phyloP scores from a whole-genome alignment of 192 early-diverging fungal genomes.

The Phycomyces blakesleeanus region DNA sequence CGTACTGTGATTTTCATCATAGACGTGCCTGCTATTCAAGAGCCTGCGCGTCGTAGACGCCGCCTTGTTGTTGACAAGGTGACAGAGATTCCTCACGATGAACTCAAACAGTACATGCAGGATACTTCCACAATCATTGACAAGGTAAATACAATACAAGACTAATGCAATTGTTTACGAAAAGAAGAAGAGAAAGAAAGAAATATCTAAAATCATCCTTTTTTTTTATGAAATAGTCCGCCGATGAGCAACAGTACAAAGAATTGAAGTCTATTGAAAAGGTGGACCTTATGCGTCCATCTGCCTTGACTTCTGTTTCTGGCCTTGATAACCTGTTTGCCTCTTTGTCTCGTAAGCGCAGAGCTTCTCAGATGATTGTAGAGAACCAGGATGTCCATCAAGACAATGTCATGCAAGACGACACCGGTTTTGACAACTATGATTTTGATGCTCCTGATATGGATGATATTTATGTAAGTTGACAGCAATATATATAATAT shows the following conservation, averaged over 20 bases:
- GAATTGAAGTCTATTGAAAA: neutral
- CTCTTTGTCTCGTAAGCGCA: neutral
- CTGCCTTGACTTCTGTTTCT: slow-evolving; percentile 24
- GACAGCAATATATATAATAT: too few relatives aligned
- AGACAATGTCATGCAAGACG: too few relatives aligned
- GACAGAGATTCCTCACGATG: slow-evolving; percentile 61
- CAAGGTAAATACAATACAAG: slow-evolving; percentile 18
- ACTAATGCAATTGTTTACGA: too few relatives aligned
- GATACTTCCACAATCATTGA: slow-evolving; percentile 57
- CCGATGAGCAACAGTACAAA: too few relatives aligned
- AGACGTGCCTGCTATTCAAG: slow-evolving; percentile 3
- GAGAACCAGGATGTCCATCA: too few relatives aligned
- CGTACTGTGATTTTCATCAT: too few relatives aligned
- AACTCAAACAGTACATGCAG: slow-evolving; percentile 45
- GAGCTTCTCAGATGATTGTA: neutral
- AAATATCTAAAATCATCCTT: neutral
- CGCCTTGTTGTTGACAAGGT: slow-evolving; percentile 61
- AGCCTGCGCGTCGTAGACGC: slow-evolving; percentile 38
- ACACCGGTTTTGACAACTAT: too few relatives aligned
- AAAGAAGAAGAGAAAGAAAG: too few relatives aligned
- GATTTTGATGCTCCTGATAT: too few relatives aligned
- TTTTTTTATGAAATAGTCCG: neutral
- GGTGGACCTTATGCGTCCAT: neutral
- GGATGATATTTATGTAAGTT: too few relatives aligned
- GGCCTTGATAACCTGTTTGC: slow-evolving; percentile 4